Conservation (phyloP, 2,329 filamentous ascomycete genomes). For the Aspergillus tamarii region DNA sequence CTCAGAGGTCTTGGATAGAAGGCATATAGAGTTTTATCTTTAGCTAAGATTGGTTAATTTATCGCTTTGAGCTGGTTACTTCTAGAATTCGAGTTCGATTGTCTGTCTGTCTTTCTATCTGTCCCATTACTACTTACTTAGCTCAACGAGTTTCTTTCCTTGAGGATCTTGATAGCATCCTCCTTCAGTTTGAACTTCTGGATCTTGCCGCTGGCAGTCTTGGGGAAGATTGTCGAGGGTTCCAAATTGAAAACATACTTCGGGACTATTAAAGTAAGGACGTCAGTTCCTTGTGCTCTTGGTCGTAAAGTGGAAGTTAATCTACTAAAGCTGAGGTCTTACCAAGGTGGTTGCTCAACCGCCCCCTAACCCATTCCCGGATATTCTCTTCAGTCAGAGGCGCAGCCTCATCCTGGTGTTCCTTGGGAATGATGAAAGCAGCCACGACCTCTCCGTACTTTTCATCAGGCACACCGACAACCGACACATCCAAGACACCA, state of each 20-base stretch:
- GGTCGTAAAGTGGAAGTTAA: not conserved
- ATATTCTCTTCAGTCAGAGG: slow-evolving; percentile 62
- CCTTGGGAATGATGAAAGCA: slow-evolving; percentile 71
- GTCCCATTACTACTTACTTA: not conserved
- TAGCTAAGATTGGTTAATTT: too few relatives aligned
- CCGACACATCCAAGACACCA: slow-evolving; percentile 73
- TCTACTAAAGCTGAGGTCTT: slow-evolving; percentile 29
- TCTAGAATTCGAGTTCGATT: not conserved
- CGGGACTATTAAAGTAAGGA: slow-evolving; percentile 59
- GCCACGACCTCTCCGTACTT: slow-evolving; percentile 84
- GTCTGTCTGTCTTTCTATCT: not conserved
- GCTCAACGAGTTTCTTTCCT: slow-evolving; percentile 25
- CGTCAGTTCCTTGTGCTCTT: not conserved
- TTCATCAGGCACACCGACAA: slow-evolving; percentile 81
- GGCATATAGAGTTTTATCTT: too few relatives aligned
- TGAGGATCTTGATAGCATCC: slow-evolving; percentile 57
- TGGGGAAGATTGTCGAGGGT: slow-evolving; percentile 70
- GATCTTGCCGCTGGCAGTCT: slow-evolving; percentile 95
- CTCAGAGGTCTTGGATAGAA: too few relatives aligned
- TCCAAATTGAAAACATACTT: slow-evolving; percentile 83
- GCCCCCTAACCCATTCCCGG: slow-evolving; percentile 70
- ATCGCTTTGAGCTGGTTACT: not conserved
- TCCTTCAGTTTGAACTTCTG: slow-evolving; percentile 88
- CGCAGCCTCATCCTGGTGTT: slow-evolving; percentile 27
- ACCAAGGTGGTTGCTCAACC: slow-evolving; percentile 72